A percentile compares a stretch with the other conserved stretches of the same genome.
Conservation (phyloP, 306 rosid genomes). For the Arachis hypogaea region DNA sequence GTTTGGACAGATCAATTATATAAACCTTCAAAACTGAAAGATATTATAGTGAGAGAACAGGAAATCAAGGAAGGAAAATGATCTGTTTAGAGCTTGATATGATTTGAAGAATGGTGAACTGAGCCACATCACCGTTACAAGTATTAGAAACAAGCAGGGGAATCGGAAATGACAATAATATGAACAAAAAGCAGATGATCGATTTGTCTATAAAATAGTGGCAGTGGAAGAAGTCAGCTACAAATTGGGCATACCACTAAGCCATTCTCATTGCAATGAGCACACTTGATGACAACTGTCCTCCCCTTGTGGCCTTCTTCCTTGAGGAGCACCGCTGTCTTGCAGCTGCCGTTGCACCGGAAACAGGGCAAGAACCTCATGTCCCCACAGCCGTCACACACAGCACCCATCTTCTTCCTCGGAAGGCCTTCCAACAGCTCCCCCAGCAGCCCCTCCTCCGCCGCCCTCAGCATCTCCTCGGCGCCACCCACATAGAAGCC, state of each 20-base stretch:
- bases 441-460: conserved; percentile 67
- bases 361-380: conserved; percentile 82
- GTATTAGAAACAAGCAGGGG: not conserved
- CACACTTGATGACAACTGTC: conserved; percentile 55
- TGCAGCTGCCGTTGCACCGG: conserved; percentile 80
- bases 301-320: conserved; percentile 33
- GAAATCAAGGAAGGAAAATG: not conserved
- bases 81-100: not conserved
- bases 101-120: conserved; percentile 13
- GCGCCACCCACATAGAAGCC: conserved; percentile 77
- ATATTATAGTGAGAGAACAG: not conserved
- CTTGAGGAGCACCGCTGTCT: conserved; percentile 39
- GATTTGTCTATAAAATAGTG: too few species aligned
- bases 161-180: not conserved
- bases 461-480: conserved; percentile 63
- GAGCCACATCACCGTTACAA: conserved; percentile 20
- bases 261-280: conserved; percentile 87
- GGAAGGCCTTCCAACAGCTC: conserved; percentile 71
- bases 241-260: conserved; percentile 82
- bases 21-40: not conserved
- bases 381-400: conserved; percentile 87
- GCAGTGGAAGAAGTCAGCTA: conserved; percentile 40
- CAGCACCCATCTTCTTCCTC: conserved; percentile 54
- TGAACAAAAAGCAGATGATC: conserved; percentile 9
- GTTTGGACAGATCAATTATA: not conserved